Evolutionary conservation across 257 asterid genomes (phyloP), one percentile per base, ranked within the genome.

Genomic region (Scutellaria baicalensis): DNA sequence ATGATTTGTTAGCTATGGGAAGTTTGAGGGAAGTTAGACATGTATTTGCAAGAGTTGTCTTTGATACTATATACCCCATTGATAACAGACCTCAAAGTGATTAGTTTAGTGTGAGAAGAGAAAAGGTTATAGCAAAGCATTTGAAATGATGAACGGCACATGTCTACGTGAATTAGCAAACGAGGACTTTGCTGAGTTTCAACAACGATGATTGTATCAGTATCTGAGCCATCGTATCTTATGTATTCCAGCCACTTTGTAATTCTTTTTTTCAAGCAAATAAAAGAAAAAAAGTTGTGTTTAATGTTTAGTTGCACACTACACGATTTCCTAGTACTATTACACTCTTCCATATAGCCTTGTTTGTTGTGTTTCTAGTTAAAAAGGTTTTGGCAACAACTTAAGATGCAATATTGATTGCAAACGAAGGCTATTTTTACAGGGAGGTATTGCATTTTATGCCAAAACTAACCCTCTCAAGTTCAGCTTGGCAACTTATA

Each of bases 11-110:
- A 75, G 90, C 84, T 43, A 47, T 75, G 73, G 99, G 99, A 77
- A 80, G 90, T 69, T 69, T 86, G 70, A 84, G 59, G 70, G 99
- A 93, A 88, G 88, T 91, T 33, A 81, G 96, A 16, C 96, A 91
- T 77, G 85, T 83, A 39, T 91, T 93, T 77, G 96, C 99, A 8
- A 87, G 96, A 76, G 85, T 93, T 48, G 93, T 93, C 47, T 89
- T 93, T 56, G 99, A 93, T 73, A 87, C 97, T 55, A 49, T 91
- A 60, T 93, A 82, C 82, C 97, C 99, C 65, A 67, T 84, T 42
- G 77, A 75, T 48, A 31, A 56, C 70, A 31, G 69, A 77, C 43
- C 66, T 33, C 17, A 70, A 42, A 40, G 18, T 48, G 68, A 72
- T 69, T 64, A 44, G 38, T 59, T 54, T 12, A 50, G 27, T 13